These are phyloP conservation scores for Pichia occidentalis DNA, from an alignment of 805 yeast species.

Conservation along the genomic window DNA sequence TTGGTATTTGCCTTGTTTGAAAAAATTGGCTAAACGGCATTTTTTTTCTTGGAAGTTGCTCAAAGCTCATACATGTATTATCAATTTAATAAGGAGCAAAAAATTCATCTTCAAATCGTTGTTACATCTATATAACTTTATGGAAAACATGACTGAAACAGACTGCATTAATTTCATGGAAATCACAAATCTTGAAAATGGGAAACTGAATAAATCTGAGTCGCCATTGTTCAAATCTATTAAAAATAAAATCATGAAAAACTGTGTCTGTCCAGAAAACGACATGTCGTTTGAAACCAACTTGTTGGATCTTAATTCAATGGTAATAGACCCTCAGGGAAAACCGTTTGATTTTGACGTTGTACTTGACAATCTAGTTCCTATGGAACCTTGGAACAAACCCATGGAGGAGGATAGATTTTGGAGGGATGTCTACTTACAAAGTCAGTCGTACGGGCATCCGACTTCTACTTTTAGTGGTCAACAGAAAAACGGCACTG, in stretches of 20 bases:
- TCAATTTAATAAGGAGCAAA: slow-evolving; percentile 29
- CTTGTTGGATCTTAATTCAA: background rate
- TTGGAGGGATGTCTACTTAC: slow-evolving; percentile 8
- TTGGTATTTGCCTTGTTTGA: slow-evolving; percentile 33
- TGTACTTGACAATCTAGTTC: background rate
- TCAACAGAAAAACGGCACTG: no score
- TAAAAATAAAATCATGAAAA: background rate
- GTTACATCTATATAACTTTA: slow-evolving; percentile 12
- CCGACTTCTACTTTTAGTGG: no score
- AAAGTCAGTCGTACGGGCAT: background rate
- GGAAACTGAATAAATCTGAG: background rate
- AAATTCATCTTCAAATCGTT: slow-evolving; percentile 4
- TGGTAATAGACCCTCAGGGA: no score
- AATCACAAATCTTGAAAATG: slow-evolving; percentile 7
- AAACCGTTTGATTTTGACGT: background rate
- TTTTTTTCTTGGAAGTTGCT: slow-evolving; percentile 65
- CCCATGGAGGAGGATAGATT: slow-evolving; percentile 8
- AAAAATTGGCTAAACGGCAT: slow-evolving; percentile 47
- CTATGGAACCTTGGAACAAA: slow-evolving; percentile 2
- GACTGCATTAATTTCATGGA: slow-evolving; percentile 17
- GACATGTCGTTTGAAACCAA: background rate
- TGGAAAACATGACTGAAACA: slow-evolving; percentile 15
- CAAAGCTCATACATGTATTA: slow-evolving; percentile 44
- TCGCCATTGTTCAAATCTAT: slow-evolving; percentile 3
- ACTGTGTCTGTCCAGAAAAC: background rate